Evolutionary conservation across 2,329 filamentous ascomycete genomes (phyloP).

Genomic region (Periconia sp.): DNA sequence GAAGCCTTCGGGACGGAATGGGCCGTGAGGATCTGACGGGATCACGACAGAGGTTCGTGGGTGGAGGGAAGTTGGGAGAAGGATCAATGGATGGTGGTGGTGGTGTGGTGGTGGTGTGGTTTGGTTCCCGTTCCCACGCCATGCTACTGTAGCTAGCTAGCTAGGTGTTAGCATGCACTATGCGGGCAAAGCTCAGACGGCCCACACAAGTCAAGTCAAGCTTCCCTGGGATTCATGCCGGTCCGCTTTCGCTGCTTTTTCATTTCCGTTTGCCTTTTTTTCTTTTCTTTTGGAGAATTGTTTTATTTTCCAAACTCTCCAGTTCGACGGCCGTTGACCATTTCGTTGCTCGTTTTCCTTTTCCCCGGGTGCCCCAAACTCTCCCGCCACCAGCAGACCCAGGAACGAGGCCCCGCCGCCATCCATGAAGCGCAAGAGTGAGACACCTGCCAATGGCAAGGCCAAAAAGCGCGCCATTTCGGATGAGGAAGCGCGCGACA

Average conservation of each 20-base stretch:
- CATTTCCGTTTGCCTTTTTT: neutral
- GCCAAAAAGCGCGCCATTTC: slow-evolving; percentile 47
- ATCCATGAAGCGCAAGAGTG: slow-evolving; percentile 50
- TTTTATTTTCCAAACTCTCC: too few relatives aligned
- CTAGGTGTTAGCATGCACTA: too few relatives aligned
- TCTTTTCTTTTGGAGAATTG: too few relatives aligned
- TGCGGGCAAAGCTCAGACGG: slow-evolving; percentile 1
- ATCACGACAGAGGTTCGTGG: too few relatives aligned
- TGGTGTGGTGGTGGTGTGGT: neutral
- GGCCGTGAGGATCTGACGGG: too few relatives aligned
- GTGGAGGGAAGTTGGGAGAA: too few relatives aligned
- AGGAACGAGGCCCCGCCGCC: neutral
- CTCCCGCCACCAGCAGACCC: neutral
- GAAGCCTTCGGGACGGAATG: too few relatives aligned
- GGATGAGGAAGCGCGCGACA: slow-evolving; percentile 42
- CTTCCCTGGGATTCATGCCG: neutral
- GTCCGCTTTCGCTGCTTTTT: neutral
- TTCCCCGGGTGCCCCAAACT: too few relatives aligned
- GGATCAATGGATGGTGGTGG: neutral
- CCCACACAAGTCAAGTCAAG: neutral
- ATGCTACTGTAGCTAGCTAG: too few relatives aligned
- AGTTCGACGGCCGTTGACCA: too few relatives aligned
- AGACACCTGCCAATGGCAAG: slow-evolving; percentile 39
- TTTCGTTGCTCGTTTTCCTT: too few relatives aligned
- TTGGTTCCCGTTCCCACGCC: too few relatives aligned